Evolutionary conservation across 306 rosid species (phyloP), one percentile per base, ranked within the genome.

Genomic region (Vigna reflexopilosa): DNA sequence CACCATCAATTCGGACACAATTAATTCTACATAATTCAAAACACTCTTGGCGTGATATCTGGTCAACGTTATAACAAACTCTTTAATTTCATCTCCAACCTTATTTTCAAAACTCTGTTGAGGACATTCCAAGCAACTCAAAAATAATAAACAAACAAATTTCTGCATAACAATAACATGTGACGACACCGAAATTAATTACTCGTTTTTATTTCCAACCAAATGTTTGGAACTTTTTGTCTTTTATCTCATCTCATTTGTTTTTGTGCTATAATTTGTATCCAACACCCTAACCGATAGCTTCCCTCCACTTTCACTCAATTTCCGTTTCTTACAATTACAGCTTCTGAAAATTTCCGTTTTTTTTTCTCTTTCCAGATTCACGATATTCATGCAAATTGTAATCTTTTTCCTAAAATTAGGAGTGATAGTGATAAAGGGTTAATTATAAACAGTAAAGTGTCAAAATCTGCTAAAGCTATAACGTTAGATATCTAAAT

Each of bases 391-490:
- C 49, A 10, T 52, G 74, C 68, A 57, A 26, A 67, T 66, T 57
- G 17, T 47, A 28, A 44, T 7, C 20, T n/a, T 72, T 62, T 6
- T 52, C 38, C 82, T 77, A 45, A 36, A 15, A 54, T 70, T 44
- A 54, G 78, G 79, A 66, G 62, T 14, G 7, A 1, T 17, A 14
- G 11, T 70, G 26, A 6, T 13, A 77, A 13, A 40, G 11, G 45
- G 14, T 72, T 42, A 14, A 67, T n/a, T 8, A 61, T 20, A 22
- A 68, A 15, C 45, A 22, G 59, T 4, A 30, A 9, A 79, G 24
- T 68, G 75, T 74, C 78, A 56, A 80, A 76, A 71, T 80, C 81
- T 70, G 2, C 1, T 22, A 54, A 56, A 55, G 50, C 24, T 70
- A 70, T 76, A 48, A 52, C 3, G 24, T 73, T 55, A 63, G 56